Evolutionary conservation across 2,329 filamentous ascomycete species (phyloP).

Genomic region (Apiospora pterosperma): DNA sequence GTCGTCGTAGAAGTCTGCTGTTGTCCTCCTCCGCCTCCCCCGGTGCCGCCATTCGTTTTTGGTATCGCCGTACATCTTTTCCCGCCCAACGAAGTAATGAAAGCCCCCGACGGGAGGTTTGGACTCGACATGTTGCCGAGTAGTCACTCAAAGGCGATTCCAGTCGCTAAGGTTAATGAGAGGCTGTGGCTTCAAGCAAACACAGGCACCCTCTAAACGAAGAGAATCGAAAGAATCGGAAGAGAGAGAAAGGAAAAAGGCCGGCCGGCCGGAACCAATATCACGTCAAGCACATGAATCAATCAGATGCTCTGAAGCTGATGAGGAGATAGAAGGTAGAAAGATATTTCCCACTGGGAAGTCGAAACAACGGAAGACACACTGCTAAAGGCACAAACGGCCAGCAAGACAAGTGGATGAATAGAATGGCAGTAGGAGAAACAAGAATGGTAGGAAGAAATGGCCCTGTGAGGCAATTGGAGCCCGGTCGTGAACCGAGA

Average conservation of each 20-base stretch:
- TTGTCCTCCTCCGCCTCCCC: conserved; percentile 15
- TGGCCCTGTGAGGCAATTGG: conserved; percentile 2
- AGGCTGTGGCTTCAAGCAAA: conserved; percentile 22
- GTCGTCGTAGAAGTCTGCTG: conserved; percentile 19
- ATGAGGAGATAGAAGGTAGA: conserved; percentile 14
- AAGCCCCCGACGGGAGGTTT: conserved; percentile 42
- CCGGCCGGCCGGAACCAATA: conserved; percentile 36
- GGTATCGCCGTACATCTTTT: conserved; percentile 54
- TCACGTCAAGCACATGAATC: conserved; percentile 23
- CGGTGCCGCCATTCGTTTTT: conserved; percentile 21
- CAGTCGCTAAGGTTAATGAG: conserved; percentile 34
- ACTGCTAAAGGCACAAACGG: conserved; percentile 6
- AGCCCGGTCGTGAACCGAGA: neutral
- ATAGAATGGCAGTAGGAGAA: neutral
- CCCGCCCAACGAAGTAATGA: conserved; percentile 46
- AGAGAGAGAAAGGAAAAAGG: conserved; percentile 27
- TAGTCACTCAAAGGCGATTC: conserved; percentile 34
- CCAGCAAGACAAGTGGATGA: conserved; percentile 4
- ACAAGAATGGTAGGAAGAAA: conserved; percentile 3
- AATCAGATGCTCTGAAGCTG: conserved; percentile 29
- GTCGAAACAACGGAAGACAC: conserved; percentile 6
- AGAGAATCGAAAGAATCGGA: conserved; percentile 26
- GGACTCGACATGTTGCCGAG: conserved; percentile 37
- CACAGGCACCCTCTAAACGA: conserved; percentile 18
- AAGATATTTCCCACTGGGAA: conserved; percentile 6